Percentiles rank a stretch among this genome's conserved stretches.
These are phyloP conservation scores for Cytospora leucostoma DNA, from an alignment of 2,329 filamentous ascomycete species.

Conservation along the genomic window DNA sequence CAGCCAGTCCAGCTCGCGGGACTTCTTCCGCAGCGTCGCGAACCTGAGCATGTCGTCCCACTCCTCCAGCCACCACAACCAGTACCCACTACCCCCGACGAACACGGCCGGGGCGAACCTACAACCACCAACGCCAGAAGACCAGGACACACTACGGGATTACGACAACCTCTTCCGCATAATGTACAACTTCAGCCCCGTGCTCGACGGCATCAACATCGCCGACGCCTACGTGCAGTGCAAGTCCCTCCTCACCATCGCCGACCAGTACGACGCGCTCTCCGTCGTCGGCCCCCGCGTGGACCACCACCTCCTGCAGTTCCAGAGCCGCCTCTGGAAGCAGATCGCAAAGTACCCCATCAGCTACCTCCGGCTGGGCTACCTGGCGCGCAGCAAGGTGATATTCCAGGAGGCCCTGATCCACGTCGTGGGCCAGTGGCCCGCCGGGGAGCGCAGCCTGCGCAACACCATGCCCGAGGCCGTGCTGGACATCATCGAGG, in stretches of 20 bases:
- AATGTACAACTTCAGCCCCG: conserved; percentile 89
- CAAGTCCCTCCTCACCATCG: conserved; percentile 82
- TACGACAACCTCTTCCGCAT: conserved; percentile 95
- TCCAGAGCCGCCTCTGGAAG: conserved; percentile 88
- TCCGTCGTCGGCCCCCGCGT: conserved; percentile 85
- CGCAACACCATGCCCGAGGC: conserved; percentile 70
- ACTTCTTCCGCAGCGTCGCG: conserved; percentile 86
- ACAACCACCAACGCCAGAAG: conserved; percentile 55
- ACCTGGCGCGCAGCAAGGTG: conserved; percentile 78
- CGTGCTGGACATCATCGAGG: conserved; percentile 87
- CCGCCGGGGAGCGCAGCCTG: conserved; percentile 74
- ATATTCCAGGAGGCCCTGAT: conserved; percentile 87
- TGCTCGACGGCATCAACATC: conserved; percentile 83
- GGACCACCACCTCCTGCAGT: conserved; percentile 91
- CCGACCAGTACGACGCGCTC: conserved; percentile 93
- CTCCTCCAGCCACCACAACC: conserved; percentile 45
- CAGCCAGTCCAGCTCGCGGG: conserved; percentile 41
- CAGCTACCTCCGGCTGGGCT: conserved; percentile 86
- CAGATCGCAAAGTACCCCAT: conserved; percentile 96
- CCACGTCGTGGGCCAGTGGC: conserved; percentile 95
- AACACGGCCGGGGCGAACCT: conserved; percentile 30
- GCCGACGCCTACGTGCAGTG: conserved; percentile 91
- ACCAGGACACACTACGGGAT: conserved; percentile 80
- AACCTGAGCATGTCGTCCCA: conserved; percentile 64
- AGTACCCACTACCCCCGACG: conserved; percentile 40